Evolutionary conservation across 1,139 yeast species (phyloP), one percentile per base, ranked within the genome.

Genomic region (Geotrichum aggregatum): DNA sequence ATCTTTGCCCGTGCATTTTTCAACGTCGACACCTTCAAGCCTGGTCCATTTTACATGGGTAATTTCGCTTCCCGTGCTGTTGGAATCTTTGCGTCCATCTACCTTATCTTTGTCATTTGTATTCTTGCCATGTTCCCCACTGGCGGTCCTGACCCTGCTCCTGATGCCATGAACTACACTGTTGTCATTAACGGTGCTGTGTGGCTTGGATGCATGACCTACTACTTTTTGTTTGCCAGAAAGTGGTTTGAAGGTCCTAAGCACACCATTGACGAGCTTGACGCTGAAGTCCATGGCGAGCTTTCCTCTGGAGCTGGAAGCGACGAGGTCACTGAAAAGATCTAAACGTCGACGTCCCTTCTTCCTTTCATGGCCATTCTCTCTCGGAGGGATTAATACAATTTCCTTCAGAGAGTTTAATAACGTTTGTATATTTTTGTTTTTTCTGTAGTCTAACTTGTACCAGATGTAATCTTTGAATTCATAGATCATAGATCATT

Each of bases 11-110:
- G 81, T 56, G 62, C 63, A 38, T 54, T 63, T 21, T 59, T 49
- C 54, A 81, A 81, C 45, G 72, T 69, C 52, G 70, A 74, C 45
- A 68, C 74, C 49, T 83, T 83, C 63, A 71, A 66, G 14, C 87
- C 87, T 0, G 91, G 91, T 8, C 76, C 79, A 4, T 83, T 83
- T 63, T 78, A 79, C 64, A 69, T 82, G 57, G 89, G 89, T 28
- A 65, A 68, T 7, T 54, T 67, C 14, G 59, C 73, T 50, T 78
- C 84, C 1, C 73, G 73, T 35, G 49, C 60, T 41, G 58, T 59
- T 40, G 60, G 64, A 14, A 45, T 54, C 44, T 56, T 65, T 34
- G 64, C 68, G 11, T 59, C 63, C n/a, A 46, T 56, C 11, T 67
- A 63, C 62, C 82, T 82, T 1, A 51, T 70, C 0, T 71, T 80